phyloP scores from a whole-genome alignment of 805 yeast genomes.

The Nematodospora valgi region DNA sequence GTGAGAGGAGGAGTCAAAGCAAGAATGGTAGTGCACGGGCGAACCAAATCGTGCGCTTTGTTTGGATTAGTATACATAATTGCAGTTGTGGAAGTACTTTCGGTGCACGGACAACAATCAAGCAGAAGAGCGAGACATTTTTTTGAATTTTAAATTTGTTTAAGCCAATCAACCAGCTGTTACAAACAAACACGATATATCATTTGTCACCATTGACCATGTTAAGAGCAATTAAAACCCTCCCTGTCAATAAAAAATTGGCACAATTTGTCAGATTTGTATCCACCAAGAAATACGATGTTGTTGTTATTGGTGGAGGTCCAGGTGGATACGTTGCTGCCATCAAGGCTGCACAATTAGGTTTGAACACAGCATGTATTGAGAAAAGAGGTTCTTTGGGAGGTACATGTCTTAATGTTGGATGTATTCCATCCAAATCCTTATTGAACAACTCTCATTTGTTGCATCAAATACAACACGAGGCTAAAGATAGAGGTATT shows the following conservation, averaged over 20 bases:
- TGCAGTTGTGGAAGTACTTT: no score
- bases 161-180: no score
- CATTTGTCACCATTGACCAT: conserved; percentile 8
- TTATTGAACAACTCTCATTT: conserved; percentile 90
- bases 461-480: conserved; percentile 84
- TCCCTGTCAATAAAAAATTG: conserved; percentile 11
- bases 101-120: no score
- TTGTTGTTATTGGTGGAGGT: conserved; percentile 97
- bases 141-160: no score
- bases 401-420: conserved; percentile 98
- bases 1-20: no score
- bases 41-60: no score
- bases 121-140: no score
- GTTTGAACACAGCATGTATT: conserved; percentile 90
- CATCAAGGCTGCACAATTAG: conserved; percentile 96
- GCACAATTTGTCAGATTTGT: conserved; percentile 38
- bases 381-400: conserved; percentile 97
- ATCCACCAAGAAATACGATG: conserved; percentile 62
- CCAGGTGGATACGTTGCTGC: conserved; percentile 99
- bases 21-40: no score
- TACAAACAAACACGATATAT: background rate
- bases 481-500: conserved; percentile 85
- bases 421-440: conserved; percentile 98
- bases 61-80: no score
- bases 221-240: conserved; percentile 17